Percentiles rank a stretch among this genome's conserved stretches.
These are phyloP conservation scores for Russula vinacea DNA, from an alignment of 768 basidiomycete species.

Conservation along the genomic window DNA sequence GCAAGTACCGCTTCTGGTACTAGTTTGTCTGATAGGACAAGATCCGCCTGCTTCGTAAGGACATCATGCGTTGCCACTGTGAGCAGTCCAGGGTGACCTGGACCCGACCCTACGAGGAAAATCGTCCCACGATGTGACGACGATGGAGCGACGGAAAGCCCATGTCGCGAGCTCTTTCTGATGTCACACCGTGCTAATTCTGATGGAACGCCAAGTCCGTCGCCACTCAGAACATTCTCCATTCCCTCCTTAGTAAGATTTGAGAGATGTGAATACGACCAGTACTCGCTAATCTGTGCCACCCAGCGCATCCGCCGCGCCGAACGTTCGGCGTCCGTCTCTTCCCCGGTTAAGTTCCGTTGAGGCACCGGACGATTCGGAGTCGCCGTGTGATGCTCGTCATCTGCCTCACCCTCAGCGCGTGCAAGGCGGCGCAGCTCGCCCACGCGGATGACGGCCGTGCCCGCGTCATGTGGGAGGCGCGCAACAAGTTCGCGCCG, in stretches of 20 bases:
- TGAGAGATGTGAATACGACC: constrained; percentile 78
- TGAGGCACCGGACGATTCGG: constrained; percentile 70
- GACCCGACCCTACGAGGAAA: constrained; percentile 89
- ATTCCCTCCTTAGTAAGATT: constrained; percentile 66
- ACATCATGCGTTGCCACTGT: constrained; percentile 82
- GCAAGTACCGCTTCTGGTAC: constrained; percentile 86
- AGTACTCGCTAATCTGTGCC: constrained; percentile 94
- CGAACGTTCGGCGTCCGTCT: constrained; percentile 41
- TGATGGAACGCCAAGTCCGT: constrained; percentile 30
- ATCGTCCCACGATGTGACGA: constrained; percentile 59
- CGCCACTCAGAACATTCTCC: constrained; percentile 53
- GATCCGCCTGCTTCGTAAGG: constrained; percentile 74
- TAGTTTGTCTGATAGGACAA: constrained; percentile 95
- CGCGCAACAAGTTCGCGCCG: constrained; percentile 76
- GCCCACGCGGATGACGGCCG: constrained; percentile 72
- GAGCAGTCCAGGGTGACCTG: constrained; percentile 90
- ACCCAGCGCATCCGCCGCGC: constrained; percentile 86
- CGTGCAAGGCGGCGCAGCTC: constrained; percentile 57
- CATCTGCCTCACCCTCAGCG: constrained; percentile 44
- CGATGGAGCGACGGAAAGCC: constrained; percentile 32
- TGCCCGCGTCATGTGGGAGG: constrained; percentile 69
- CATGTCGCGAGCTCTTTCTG: constrained; percentile 31
- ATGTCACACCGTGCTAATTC: constrained; percentile 11
- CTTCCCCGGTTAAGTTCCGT: constrained; percentile 44
- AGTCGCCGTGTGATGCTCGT: constrained; percentile 53